phyloP scores from a whole-genome alignment of 2,329 filamentous ascomycete species.

The Verticillium nubilum region DNA sequence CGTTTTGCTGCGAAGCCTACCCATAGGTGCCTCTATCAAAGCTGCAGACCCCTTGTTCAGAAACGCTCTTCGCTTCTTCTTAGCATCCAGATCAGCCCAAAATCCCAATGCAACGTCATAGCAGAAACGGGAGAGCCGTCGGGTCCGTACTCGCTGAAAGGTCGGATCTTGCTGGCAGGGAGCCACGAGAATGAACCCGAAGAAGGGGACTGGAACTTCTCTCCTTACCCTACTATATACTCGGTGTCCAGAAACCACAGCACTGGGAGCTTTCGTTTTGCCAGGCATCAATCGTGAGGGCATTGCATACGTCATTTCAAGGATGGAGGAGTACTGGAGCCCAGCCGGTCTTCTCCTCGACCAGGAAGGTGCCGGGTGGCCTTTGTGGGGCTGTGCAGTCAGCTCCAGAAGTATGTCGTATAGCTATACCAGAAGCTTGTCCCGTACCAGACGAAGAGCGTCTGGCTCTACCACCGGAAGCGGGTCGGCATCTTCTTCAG shows the following conservation, averaged over 20 bases:
- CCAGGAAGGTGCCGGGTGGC: too few species aligned
- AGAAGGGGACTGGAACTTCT: background rate
- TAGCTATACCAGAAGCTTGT: constrained; percentile 32
- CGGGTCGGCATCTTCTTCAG: constrained; percentile 19
- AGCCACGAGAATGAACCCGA: background rate
- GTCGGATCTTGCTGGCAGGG: background rate
- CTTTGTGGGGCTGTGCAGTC: constrained; percentile 2
- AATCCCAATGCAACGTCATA: background rate
- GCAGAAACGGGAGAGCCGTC: background rate
- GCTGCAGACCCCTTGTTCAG: background rate
- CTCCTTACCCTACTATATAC: background rate
- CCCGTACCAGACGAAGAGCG: constrained; percentile 33
- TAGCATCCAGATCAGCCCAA: background rate
- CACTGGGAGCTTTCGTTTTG: background rate
- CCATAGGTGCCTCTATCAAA: background rate
- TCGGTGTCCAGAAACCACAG: background rate
- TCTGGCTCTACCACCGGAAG: constrained; percentile 26
- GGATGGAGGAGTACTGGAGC: constrained; percentile 32
- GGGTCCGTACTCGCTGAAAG: background rate
- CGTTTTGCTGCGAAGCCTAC: background rate
- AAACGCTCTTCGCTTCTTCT: background rate
- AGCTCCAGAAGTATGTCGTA: constrained; percentile 20
- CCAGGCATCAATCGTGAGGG: constrained; percentile 23
- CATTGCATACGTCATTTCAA: constrained; percentile 26
- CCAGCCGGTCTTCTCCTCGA: constrained; percentile 21